Percentiles rank a stretch among this genome's conserved stretches.
These are phyloP conservation scores for Eucalyptus sideroxylon DNA, from an alignment of 345 rosid genomes.

Conservation along the genomic window DNA sequence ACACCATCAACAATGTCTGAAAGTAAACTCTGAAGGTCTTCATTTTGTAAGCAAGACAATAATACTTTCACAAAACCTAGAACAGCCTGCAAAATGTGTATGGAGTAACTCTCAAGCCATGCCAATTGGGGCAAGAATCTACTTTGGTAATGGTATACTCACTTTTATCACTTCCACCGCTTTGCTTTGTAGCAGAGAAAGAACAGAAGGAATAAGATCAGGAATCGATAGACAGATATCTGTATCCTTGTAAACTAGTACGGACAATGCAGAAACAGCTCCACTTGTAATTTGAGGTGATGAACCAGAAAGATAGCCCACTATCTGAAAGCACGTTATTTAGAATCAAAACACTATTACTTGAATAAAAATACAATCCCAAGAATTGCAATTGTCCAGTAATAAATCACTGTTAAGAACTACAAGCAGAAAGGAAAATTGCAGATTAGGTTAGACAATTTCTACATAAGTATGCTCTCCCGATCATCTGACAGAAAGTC, in stretches of 20 bases:
- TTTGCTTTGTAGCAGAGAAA: slow-evolving; percentile 79
- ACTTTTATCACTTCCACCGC: slow-evolving; percentile 77
- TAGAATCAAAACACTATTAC: neutral
- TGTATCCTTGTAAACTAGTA: slow-evolving; percentile 55
- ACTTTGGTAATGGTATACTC: neutral
- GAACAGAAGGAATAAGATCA: slow-evolving; percentile 60
- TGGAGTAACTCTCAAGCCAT: neutral
- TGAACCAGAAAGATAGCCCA: slow-evolving; percentile 85
- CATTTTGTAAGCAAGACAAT: slow-evolving; percentile 53
- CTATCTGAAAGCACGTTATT: slow-evolving; percentile 22
- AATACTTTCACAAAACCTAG: slow-evolving; percentile 84
- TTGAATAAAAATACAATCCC: neutral
- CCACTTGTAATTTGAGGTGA: slow-evolving; percentile 93
- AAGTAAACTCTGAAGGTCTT: slow-evolving; percentile 56
- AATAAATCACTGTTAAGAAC: neutral
- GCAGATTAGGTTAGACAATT: neutral
- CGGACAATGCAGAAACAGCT: slow-evolving; percentile 87
- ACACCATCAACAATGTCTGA: slow-evolving; percentile 40
- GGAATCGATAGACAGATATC: slow-evolving; percentile 47
- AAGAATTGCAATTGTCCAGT: neutral
- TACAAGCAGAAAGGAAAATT: neutral
- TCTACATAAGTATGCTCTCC: neutral
- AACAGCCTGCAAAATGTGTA: slow-evolving; percentile 45
- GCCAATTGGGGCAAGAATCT: neutral
- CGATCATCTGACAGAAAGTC: neutral